Evolutionary conservation across 169 alveolate genomes (phyloP).

Genomic region (Perkinsus chesapeaki): DNA sequence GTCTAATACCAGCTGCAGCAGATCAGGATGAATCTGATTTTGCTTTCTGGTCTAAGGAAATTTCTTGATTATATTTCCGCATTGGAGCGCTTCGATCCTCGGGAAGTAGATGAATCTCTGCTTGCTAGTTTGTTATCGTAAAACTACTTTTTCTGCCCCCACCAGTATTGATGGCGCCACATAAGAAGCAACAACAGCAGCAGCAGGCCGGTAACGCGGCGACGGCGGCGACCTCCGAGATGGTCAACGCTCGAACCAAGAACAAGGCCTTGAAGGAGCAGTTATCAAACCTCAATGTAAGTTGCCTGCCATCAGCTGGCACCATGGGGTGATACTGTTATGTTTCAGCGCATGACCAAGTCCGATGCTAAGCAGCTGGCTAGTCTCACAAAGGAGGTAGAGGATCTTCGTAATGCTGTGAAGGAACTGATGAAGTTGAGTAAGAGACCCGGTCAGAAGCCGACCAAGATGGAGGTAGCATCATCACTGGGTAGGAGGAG

Average conservation of each 20-base stretch:
- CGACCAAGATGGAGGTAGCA: not conserved
- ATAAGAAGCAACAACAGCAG: not conserved
- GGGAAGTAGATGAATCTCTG: not conserved
- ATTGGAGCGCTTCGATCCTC: not conserved
- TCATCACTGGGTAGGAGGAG: not conserved
- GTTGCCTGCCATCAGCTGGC: not conserved
- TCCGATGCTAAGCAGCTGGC: not conserved
- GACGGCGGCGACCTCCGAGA: not conserved
- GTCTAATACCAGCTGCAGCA: too few species aligned
- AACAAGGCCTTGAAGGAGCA: not conserved
- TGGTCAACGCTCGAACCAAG: not conserved
- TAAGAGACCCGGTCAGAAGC: not conserved
- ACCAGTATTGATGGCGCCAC: not conserved
- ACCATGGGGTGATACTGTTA: not conserved
- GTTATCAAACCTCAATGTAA: not conserved
- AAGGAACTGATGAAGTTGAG: not conserved
- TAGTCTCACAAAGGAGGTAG: not conserved
- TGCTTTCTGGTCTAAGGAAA: too few species aligned
- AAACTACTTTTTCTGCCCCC: not conserved
- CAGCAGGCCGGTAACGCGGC: not conserved
- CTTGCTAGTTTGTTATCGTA: not conserved
- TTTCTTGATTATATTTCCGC: not conserved
- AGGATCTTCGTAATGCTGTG: not conserved
- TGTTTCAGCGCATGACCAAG: not conserved
- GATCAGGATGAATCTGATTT: too few species aligned